Percentiles rank a stretch among this genome's conserved stretches.
phyloP scores from a whole-genome alignment of 345 rosid species.

The Euphorbia pulcherrima region DNA sequence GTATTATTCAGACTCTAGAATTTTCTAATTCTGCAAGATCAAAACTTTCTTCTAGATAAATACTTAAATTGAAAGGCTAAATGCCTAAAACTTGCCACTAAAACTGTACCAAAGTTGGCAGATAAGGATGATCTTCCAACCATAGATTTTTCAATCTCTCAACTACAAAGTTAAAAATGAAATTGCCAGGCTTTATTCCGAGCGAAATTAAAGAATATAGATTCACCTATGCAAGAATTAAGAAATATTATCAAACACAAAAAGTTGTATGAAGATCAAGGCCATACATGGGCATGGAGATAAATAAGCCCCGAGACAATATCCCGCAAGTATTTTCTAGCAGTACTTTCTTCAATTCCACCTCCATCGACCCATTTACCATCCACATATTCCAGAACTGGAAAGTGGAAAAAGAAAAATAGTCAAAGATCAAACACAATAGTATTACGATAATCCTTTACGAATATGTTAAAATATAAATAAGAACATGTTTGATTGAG shows the following conservation, averaged over 20 bases:
- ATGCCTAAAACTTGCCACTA: not conserved
- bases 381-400: constrained; percentile 95
- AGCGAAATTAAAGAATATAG: not conserved
- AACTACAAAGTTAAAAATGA: not conserved
- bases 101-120: not conserved
- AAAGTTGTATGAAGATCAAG: constrained; percentile 1
- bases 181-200: not conserved
- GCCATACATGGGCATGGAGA: constrained; percentile 90
- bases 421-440: constrained; percentile 14
- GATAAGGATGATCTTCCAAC: not conserved
- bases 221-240: not conserved
- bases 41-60: not conserved
- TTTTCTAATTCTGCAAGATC: not conserved
- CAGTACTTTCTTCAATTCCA: constrained; percentile 67
- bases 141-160: not conserved
- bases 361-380: constrained; percentile 74
- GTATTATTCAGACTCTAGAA: not conserved
- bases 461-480: not conserved
- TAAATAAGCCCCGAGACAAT: constrained; percentile 84
- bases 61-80: not conserved
- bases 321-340: constrained; percentile 82
- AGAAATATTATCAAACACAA: not conserved
- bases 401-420: constrained; percentile 2
- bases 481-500: not conserved
- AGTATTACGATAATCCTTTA: constrained; percentile 1